Conservation (phyloP, 495 filamentous ascomycete genomes). For the Hypoxylon fuscum region DNA sequence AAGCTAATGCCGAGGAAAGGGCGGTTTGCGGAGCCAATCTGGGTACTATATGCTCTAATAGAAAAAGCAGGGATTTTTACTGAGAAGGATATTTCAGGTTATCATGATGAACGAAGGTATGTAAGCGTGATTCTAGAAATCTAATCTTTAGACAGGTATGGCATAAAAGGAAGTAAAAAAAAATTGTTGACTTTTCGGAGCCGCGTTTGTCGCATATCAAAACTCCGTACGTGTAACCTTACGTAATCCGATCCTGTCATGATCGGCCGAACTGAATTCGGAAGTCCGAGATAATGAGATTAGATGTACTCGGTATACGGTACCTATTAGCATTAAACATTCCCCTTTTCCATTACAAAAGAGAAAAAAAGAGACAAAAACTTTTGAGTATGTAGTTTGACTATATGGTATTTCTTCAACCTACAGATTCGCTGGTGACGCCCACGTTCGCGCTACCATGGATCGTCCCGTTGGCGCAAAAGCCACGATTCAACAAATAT, state of each 20-base stretch:
- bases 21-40: no score
- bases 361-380: no score
- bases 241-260: neutral
- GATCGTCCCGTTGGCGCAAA: no score
- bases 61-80: no score
- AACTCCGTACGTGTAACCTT: neutral
- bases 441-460: no score
- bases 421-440: no score
- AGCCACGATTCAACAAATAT: neutral
- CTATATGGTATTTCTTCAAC: no score
- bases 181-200: constrained; percentile 18
- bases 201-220: neutral
- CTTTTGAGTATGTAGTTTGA: no score
- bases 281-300: constrained; percentile 3
- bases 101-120: constrained; percentile 7
- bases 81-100: constrained; percentile 12
- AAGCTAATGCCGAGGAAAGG: neutral
- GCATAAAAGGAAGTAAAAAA: neutral
- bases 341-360: no score
- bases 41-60: no score
- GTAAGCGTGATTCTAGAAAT: neutral
- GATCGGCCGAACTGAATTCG: constrained; percentile 12
- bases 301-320: no score
- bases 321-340: no score
- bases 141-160: neutral